phyloP scores from a whole-genome alignment of 2,329 filamentous ascomycete genomes.

The Elsinoe fawcettii region DNA sequence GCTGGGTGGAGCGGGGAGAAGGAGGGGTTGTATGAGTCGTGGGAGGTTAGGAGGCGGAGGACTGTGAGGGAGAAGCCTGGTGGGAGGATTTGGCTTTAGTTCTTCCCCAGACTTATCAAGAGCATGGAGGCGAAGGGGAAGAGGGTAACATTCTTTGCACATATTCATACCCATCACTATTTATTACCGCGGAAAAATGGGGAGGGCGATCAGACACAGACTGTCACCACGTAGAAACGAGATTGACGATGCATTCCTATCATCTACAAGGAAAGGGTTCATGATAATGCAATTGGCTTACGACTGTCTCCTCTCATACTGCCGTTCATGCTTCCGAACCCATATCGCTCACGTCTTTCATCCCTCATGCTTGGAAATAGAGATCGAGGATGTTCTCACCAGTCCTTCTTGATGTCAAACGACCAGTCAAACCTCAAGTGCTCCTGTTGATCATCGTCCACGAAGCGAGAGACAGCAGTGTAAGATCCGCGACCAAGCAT shows the following conservation, averaged over 20 bases:
- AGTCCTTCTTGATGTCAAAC: slow-evolving; percentile 95
- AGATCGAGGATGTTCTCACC: slow-evolving; percentile 51
- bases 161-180: not conserved
- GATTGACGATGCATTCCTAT: not conserved
- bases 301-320: not conserved
- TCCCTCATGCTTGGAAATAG: not conserved
- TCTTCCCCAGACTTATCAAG: no score
- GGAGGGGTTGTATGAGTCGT: not conserved
- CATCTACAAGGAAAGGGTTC: slow-evolving; percentile 8
- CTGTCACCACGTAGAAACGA: not conserved
- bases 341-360: not conserved
- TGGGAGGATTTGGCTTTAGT: not conserved
- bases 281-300: slow-evolving; percentile 8
- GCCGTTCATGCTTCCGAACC: not conserved
- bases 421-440: slow-evolving; percentile 93
- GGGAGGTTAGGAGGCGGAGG: not conserved
- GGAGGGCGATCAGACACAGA: not conserved
- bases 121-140: no score
- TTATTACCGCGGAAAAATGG: not conserved
- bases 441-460: slow-evolving; percentile 87
- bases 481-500: slow-evolving; percentile 89
- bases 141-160: not conserved
- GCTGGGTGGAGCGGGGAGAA: not conserved
- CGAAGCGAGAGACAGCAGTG: slow-evolving; percentile 78
- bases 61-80: not conserved